A percentile compares a stretch with the other conserved stretches of the same genome.
phyloP scores from a whole-genome alignment of 2,329 filamentous ascomycete species.

The Harringtonia aguacate region DNA sequence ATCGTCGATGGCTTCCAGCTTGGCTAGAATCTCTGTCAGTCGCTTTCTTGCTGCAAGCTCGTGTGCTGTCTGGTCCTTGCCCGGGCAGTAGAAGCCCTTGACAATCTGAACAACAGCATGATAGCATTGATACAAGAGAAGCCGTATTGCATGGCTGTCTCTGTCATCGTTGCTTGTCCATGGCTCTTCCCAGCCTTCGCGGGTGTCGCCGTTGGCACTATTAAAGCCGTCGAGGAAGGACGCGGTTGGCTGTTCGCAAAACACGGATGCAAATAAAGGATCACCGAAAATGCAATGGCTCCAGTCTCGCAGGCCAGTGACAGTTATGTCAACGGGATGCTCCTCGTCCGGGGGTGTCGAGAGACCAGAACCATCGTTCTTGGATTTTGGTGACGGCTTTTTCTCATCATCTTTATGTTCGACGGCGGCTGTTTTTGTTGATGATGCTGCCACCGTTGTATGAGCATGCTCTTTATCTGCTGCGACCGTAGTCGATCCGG shows the following conservation, averaged over 20 bases:
- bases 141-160: constrained; percentile 26
- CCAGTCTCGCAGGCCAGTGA: constrained; percentile 48
- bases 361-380: not conserved
- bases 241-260: constrained; percentile 31
- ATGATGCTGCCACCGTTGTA: no score
- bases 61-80: constrained; percentile 31
- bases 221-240: constrained; percentile 39
- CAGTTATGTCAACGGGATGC: constrained; percentile 14
- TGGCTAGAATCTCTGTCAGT: constrained; percentile 34
- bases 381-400: not conserved
- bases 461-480: no score
- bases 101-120: constrained; percentile 42
- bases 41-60: constrained; percentile 43
- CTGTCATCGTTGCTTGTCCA: constrained; percentile 5
- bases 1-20: constrained; percentile 25
- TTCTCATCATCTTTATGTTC: not conserved
- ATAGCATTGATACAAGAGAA: constrained; percentile 48
- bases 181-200: not conserved
- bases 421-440: not conserved
- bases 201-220: constrained; percentile 6
- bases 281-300: constrained; percentile 49
- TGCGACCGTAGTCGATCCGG: no score
- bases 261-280: constrained; percentile 40
- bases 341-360: not conserved
- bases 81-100: constrained; percentile 42